Evolutionary conservation across 1,284 basidiomycete species (phyloP), one percentile per base, ranked within the genome.

Genomic region (Filobasidium uniguttulatum): DNA sequence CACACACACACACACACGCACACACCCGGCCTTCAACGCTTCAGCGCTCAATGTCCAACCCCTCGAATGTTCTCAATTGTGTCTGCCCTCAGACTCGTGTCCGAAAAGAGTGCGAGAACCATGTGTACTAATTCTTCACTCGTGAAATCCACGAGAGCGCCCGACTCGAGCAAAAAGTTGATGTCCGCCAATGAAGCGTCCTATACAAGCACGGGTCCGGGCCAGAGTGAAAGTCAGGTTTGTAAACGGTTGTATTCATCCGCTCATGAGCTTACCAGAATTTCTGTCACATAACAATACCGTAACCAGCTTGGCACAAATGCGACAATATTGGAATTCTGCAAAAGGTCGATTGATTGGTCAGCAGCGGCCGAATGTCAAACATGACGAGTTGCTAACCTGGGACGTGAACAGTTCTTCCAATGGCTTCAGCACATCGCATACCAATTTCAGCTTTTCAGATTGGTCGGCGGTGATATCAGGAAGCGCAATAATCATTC

Each of bases 401-500:
- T 73, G 50, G 38, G 46, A 36, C 15, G 43, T 48, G 60, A 96
- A 96, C 7, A 91, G 64, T 1, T 77, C 77, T 61, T 94, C 89
- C 36, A 94, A 67, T 3, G 81, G 75, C 53, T 82, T 78, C 43
- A 97, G 66, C 35, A 84, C 80, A 52, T 79, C 77, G 65, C 89
- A 84, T 0, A 96, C 73, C 60, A 85, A 80, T 57, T 82, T 83
- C 29, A 98, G 70, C 40, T 80, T 75, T 57, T 85, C 81, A 3
- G 89, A 93, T 59, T 97, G 91, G 9, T 80, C 73, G 60, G 88
- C 91, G 0, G 89, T 83, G 58, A 98, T 97, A 66, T 98, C 93
- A 2, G 78, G 75, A 44, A 97, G 71, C 0, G 78, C 79, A 40
- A 91, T 71, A 12, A 97, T 76, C 57, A 85, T 83, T 41, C 75